Percentiles rank a stretch among this genome's conserved stretches.
Evolutionary conservation across 2,329 filamentous ascomycete genomes (phyloP).

Genomic region (Tolypocladium ovalisporum): DNA sequence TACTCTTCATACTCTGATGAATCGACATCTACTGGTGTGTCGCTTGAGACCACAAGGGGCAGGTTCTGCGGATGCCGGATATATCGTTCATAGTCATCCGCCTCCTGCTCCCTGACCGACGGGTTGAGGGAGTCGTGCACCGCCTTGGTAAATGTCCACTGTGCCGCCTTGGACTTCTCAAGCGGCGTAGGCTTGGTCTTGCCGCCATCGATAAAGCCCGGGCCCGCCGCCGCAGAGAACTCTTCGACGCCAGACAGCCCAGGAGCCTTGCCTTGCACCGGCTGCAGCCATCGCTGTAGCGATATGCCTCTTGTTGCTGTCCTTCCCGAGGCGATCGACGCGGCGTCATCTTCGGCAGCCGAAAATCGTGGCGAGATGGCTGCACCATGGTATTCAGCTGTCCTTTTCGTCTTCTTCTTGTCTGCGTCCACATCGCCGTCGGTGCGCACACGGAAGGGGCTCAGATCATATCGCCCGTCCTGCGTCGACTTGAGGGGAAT

Average conservation of each 20-base stretch:
- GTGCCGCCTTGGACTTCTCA: slow-evolving; percentile 72
- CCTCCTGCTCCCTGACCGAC: slow-evolving; percentile 63
- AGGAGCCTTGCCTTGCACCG: slow-evolving; percentile 25
- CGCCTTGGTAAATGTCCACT: slow-evolving; percentile 82
- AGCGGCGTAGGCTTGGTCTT: slow-evolving; percentile 47
- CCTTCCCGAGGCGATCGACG: slow-evolving; percentile 27
- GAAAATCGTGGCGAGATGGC: slow-evolving; percentile 23
- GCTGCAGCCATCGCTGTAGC: slow-evolving; percentile 53
- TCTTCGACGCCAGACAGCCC: neutral
- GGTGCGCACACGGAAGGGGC: slow-evolving; percentile 74
- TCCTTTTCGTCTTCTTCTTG: slow-evolving; percentile 55
- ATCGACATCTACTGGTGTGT: slow-evolving; percentile 48
- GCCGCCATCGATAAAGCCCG: neutral
- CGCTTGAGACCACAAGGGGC: slow-evolving; percentile 66
- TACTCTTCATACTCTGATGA: slow-evolving; percentile 70
- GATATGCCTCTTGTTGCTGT: slow-evolving; percentile 36
- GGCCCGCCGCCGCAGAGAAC: neutral
- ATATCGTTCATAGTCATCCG: slow-evolving; percentile 80
- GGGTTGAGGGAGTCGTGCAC: slow-evolving; percentile 81
- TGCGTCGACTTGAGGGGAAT: slow-evolving; percentile 64
- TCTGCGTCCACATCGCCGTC: slow-evolving; percentile 48
- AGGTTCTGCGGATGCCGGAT: slow-evolving; percentile 82
- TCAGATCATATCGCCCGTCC: slow-evolving; percentile 70
- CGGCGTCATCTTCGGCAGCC: slow-evolving; percentile 26
- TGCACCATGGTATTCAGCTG: slow-evolving; percentile 58